These are phyloP conservation scores for Penicillium cosmopolitanum DNA, from an alignment of 495 filamentous ascomycete genomes.

Conservation along the genomic window DNA sequence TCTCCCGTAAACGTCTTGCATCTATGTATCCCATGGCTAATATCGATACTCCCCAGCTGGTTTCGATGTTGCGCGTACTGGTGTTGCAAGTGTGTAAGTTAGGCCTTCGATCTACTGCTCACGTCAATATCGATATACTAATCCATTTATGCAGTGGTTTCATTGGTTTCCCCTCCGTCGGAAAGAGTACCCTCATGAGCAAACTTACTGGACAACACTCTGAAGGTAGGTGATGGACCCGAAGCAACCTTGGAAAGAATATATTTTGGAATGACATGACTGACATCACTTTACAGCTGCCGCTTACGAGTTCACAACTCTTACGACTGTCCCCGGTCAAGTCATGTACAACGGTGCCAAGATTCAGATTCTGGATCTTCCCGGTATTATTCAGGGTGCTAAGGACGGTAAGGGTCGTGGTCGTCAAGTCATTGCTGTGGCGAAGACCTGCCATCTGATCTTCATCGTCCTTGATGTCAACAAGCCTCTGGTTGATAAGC, in stretches of 20 bases:
- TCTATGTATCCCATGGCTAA: constrained; percentile 28
- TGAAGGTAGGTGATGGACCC: constrained; percentile 58
- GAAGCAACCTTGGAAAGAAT: not conserved
- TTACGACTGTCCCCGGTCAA: constrained; percentile 96
- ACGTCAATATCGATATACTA: constrained; percentile 4
- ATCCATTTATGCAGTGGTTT: constrained; percentile 45
- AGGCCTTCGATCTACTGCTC: no score
- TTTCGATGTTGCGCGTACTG: constrained; percentile 97
- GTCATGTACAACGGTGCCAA: constrained; percentile 96
- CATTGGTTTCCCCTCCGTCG: constrained; percentile 91
- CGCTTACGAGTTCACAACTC: constrained; percentile 97
- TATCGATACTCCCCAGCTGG: constrained; percentile 57
- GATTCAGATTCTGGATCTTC: constrained; percentile 97
- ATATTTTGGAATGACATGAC: not conserved
- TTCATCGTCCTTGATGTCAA: constrained; percentile 99
- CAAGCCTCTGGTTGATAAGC: constrained; percentile 96
- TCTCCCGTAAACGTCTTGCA: not conserved
- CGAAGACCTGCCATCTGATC: constrained; percentile 97
- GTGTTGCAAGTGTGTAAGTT: constrained; percentile 92
- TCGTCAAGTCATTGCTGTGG: constrained; percentile 97
- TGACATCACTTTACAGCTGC: constrained; percentile 59
- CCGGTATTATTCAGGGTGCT: constrained; percentile 97
- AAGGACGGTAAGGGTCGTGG: constrained; percentile 98
- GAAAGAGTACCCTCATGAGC: constrained; percentile 97
- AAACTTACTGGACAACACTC: constrained; percentile 94